Evolutionary conservation across 768 basidiomycete species (phyloP), one percentile per base, ranked within the genome.

Genomic region (Rhizopogon vinicolor): DNA sequence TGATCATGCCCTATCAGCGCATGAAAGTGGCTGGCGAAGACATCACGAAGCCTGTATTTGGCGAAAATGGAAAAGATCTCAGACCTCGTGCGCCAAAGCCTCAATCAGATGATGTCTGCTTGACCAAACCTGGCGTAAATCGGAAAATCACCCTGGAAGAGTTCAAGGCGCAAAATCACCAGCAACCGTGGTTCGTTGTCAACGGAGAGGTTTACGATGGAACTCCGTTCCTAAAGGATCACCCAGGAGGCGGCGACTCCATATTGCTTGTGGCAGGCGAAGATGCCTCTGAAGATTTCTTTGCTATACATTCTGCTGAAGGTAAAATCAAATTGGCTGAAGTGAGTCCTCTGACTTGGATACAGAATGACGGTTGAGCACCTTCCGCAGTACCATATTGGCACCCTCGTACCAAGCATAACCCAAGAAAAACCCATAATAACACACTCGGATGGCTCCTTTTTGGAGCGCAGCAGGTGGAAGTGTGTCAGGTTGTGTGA

Each of bases 231-330:
- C 67, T 85, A 42, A 69, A 75, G 5, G 78, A 80, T 13, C 85
- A 86, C 61, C 85, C 85, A 0, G 84, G 83, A 7, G 83, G 84
- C 1, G 69, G 73, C 0, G 75, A 81, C 52, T 80, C 80, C 2
- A 86, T 86, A 53, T 65, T 72, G 13, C 68, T 80, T 18, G 76
- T 80, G 9, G 82, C 82, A 1, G 83, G 83, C 0, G 73, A 83
- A 58, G 84, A 86, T 58, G 78, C 80, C 3, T 79, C 82, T 1
- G 84, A 86, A 13, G 84, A 86, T 56, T 86, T 85, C 65, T 72
- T 84, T 65, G 79, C 82, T 0, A 84, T 85, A 51, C 84, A 84
- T 65, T 81, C 79, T n/a, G 65, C 72, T 8, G 78, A 80, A 54
- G 81, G 77, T 2, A 76, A 73, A 52, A 55, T 54, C 22, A 74